These are phyloP conservation scores for Ophiobolus disseminans DNA, from an alignment of 2,329 filamentous ascomycete species.

Conservation along the genomic window DNA sequence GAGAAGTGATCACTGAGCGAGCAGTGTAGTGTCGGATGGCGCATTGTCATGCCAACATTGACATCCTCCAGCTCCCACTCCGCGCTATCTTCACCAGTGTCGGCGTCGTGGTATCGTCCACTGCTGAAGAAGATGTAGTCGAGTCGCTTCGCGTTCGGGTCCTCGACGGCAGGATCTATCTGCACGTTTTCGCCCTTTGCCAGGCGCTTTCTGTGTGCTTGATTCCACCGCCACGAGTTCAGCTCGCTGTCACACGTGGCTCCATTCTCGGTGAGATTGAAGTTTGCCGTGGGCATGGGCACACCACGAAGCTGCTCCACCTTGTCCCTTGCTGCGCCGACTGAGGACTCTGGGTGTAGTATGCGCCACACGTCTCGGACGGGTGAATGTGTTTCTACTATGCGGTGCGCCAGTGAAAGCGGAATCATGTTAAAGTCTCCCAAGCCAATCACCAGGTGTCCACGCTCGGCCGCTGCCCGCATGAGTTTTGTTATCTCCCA, in stretches of 20 bases:
- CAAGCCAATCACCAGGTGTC: slow-evolving; percentile 82
- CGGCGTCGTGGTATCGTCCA: slow-evolving; percentile 30
- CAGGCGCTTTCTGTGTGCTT: slow-evolving; percentile 71
- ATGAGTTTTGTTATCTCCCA: slow-evolving; percentile 95
- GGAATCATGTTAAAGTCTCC: slow-evolving; percentile 99
- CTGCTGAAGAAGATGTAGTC: slow-evolving; percentile 87
- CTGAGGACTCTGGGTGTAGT: slow-evolving; percentile 80
- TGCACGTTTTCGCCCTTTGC: slow-evolving; percentile 68
- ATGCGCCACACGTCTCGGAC: slow-evolving; percentile 86
- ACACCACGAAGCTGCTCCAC: slow-evolving; percentile 70
- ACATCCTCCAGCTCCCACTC: slow-evolving; percentile 75
- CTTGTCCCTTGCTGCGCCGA: slow-evolving; percentile 74
- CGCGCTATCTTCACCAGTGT: slow-evolving; percentile 31
- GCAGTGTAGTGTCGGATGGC: slow-evolving; percentile 81
- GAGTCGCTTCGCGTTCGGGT: slow-evolving; percentile 81
- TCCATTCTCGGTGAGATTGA: slow-evolving; percentile 81
- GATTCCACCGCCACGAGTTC: slow-evolving; percentile 94
- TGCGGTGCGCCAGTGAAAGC: slow-evolving; percentile 78
- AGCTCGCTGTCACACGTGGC: slow-evolving; percentile 83
- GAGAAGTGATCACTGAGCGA: slow-evolving; percentile 96
- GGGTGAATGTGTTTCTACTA: slow-evolving; percentile 79
- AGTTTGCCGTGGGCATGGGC: slow-evolving; percentile 76
- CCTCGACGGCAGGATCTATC: slow-evolving; percentile 70
- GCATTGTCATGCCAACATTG: slow-evolving; percentile 79
- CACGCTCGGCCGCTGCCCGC: slow-evolving; percentile 77